Evolutionary conservation across 106 monocot genomes (phyloP).

Genomic region (Agapanthus africanus): DNA sequence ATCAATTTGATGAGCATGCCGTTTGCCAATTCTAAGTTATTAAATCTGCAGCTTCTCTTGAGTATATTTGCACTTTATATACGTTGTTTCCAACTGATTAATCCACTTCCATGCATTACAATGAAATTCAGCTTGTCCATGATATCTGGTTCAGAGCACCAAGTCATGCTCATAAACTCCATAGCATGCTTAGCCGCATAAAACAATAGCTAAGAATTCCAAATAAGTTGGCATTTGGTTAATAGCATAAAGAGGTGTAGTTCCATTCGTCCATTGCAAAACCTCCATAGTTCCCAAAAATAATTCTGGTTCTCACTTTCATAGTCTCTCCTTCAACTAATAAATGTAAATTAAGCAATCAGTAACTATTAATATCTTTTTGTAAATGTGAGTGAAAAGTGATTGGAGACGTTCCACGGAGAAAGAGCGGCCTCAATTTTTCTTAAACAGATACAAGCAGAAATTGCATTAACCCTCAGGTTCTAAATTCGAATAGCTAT

Average conservation of each 20-base stretch:
- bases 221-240: neutral
- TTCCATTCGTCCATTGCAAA: too few species aligned
- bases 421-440: neutral
- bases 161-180: neutral
- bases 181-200: neutral
- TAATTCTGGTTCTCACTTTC: neutral
- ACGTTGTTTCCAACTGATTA: neutral
- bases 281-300: neutral
- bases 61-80: neutral
- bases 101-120: conserved; percentile 2
- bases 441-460: neutral
- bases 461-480: neutral
- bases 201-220: neutral
- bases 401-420: neutral
- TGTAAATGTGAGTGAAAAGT: neutral
- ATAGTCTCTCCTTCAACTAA: neutral
- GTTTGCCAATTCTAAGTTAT: too few species aligned
- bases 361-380: neutral
- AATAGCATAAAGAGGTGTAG: neutral
- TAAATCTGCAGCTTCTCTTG: neutral
- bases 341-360: neutral
- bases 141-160: neutral
- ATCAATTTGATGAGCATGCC: too few species aligned
- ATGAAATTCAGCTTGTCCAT: neutral
- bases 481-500: neutral